Evolutionary conservation across 2,329 filamentous ascomycete species (phyloP).

Genomic region (Claviceps digitariae): DNA sequence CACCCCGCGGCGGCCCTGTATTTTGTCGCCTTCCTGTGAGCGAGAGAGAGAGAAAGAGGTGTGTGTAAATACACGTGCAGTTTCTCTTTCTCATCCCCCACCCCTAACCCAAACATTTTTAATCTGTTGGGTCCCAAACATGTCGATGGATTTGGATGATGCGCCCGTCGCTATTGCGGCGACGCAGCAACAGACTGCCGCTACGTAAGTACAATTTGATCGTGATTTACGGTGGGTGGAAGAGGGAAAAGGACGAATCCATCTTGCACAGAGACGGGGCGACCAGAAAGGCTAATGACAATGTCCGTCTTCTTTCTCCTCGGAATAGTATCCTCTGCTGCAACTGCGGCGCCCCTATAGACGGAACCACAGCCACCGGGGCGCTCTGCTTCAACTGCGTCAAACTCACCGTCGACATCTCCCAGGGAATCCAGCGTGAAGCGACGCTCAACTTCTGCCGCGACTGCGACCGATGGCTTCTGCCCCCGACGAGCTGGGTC

Average conservation of each 20-base stretch:
- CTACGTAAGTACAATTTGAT: slow-evolving; percentile 24
- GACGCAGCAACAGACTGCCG: slow-evolving; percentile 19
- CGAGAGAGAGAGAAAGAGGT: no score
- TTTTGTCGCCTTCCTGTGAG: no score
- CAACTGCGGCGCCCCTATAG: slow-evolving; percentile 92
- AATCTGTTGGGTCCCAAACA: slow-evolving; percentile 10
- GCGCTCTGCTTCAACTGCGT: slow-evolving; percentile 94
- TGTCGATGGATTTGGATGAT: slow-evolving; percentile 33
- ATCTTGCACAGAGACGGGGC: background rate
- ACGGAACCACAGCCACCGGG: slow-evolving; percentile 73
- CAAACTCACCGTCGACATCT: slow-evolving; percentile 88
- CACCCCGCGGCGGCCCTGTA: background rate
- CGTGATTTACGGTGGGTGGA: no score
- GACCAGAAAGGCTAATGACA: background rate
- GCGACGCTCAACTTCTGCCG: slow-evolving; percentile 80
- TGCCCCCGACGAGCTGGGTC: slow-evolving; percentile 77
- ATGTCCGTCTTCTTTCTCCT: background rate
- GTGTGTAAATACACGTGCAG: background rate
- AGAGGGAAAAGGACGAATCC: background rate
- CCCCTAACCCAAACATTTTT: background rate
- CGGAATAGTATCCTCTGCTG: slow-evolving; percentile 65
- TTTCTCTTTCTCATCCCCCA: background rate
- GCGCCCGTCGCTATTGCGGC: slow-evolving; percentile 25
- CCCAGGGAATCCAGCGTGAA: slow-evolving; percentile 80
- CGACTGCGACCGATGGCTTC: slow-evolving; percentile 89